phyloP scores from a whole-genome alignment of 1,284 basidiomycete genomes.

The Heterobasidion occidentale region DNA sequence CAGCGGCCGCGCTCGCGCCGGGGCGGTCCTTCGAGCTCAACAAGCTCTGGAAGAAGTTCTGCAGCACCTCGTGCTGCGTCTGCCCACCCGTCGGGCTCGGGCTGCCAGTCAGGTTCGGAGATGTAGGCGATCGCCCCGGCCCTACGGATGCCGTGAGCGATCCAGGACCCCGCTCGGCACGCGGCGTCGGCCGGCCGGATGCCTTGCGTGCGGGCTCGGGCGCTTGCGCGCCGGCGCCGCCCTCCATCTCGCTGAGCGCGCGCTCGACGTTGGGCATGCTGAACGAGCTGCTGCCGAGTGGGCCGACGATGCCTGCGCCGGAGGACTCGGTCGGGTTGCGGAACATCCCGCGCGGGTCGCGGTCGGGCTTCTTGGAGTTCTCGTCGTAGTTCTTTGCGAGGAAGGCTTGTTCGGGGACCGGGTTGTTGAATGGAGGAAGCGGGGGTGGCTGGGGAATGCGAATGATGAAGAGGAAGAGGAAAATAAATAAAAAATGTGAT shows the following conservation, averaged over 20 bases:
- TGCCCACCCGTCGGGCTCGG: conserved; percentile 47
- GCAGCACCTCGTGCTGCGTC: conserved; percentile 74
- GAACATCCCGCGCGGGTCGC: conserved; percentile 85
- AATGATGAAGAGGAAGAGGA: background rate
- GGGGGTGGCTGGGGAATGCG: conserved; percentile 42
- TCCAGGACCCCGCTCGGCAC: background rate
- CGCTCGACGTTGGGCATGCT: conserved; percentile 80
- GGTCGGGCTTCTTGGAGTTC: conserved; percentile 79
- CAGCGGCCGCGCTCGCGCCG: conserved; percentile 11
- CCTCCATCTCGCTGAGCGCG: conserved; percentile 82
- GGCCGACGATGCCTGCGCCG: conserved; percentile 75
- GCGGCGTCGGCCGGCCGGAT: conserved; percentile 4
- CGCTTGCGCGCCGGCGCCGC: conserved; percentile 27
- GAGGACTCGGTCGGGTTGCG: conserved; percentile 57
- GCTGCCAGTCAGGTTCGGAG: conserved; percentile 33
- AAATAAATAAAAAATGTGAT: background rate
- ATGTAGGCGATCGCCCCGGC: conserved; percentile 19
- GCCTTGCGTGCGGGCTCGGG: conserved; percentile 17
- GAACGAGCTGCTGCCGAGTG: conserved; percentile 78
- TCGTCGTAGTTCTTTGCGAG: conserved; percentile 84
- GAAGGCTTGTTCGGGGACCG: conserved; percentile 81
- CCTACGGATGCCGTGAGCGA: conserved; percentile 11
- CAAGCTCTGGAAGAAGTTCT: conserved; percentile 82
- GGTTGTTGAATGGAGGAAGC: conserved; percentile 68
- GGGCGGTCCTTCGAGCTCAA: conserved; percentile 60